Evolutionary conservation across 2,329 filamentous ascomycete species (phyloP).

Genomic region (Lachnellula subtilissima): DNA sequence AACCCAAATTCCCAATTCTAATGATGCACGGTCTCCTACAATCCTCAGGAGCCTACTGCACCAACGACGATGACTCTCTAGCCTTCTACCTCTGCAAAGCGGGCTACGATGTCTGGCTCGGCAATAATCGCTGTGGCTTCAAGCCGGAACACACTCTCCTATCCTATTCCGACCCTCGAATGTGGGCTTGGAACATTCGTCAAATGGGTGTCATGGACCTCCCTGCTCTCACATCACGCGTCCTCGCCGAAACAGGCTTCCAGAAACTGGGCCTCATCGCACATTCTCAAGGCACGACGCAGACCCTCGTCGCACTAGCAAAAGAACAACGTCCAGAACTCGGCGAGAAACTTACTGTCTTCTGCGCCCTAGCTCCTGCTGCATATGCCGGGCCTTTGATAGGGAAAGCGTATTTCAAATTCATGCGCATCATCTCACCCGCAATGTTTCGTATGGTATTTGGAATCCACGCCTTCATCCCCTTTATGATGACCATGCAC

Average conservation of each 20-base stretch:
- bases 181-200: constrained; percentile 96
- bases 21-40: constrained; percentile 87
- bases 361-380: constrained; percentile 86
- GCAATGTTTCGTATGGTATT: constrained; percentile 75
- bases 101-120: constrained; percentile 92
- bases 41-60: constrained; percentile 81
- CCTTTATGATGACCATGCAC: constrained; percentile 87
- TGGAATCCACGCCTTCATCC: constrained; percentile 90
- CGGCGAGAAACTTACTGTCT: constrained; percentile 77
- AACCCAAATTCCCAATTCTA: constrained; percentile 70
- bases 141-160: constrained; percentile 70
- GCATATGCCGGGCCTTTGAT: constrained; percentile 86
- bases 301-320: constrained; percentile 81
- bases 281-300: constrained; percentile 87
- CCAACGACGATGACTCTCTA: constrained; percentile 82
- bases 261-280: constrained; percentile 76
- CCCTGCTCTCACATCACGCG: constrained; percentile 71
- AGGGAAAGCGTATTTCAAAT: constrained; percentile 83
- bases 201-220: constrained; percentile 92
- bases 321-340: constrained; percentile 86
- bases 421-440: constrained; percentile 78
- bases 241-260: constrained; percentile 78
- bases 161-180: constrained; percentile 70
- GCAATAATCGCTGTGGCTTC: constrained; percentile 89
- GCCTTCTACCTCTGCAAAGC: constrained; percentile 90